These are phyloP conservation scores for Moniliophthora roreri DNA, from an alignment of 1,284 basidiomycete species.

Conservation along the genomic window DNA sequence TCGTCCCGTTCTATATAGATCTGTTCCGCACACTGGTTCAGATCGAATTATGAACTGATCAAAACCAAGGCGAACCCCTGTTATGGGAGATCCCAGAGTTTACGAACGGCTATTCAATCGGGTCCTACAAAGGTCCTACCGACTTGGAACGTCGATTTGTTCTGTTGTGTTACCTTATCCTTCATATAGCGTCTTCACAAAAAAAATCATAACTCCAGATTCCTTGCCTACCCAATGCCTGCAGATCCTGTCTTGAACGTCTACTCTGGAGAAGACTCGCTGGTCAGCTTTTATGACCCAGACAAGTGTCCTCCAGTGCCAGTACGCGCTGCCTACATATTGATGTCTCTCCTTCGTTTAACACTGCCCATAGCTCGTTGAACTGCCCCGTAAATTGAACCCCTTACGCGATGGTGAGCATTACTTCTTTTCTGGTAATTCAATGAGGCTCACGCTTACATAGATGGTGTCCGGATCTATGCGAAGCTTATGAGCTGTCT, in stretches of 20 bases:
- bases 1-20: too few relatives aligned
- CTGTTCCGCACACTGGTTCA: too few relatives aligned
- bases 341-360: slow-evolving; percentile 11
- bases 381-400: slow-evolving; percentile 18
- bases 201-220: not conserved
- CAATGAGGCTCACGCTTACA: not conserved
- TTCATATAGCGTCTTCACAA: not conserved
- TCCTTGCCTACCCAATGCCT: slow-evolving; percentile 11
- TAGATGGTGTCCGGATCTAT: slow-evolving; percentile 24
- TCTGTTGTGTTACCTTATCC: not conserved
- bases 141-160: not conserved
- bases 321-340: slow-evolving; percentile 7
- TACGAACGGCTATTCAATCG: too few relatives aligned
- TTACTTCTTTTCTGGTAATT: not conserved
- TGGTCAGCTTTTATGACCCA: slow-evolving; percentile 22
- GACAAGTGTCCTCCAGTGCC: slow-evolving; percentile 23
- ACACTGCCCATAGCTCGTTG: slow-evolving; percentile 10
- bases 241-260: slow-evolving; percentile 22
- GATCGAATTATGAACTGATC: not conserved
- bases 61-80: not conserved
- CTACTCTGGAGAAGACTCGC: slow-evolving; percentile 22
- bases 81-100: too few relatives aligned
- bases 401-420: slow-evolving; percentile 19
- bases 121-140: too few relatives aligned
- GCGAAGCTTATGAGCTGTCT: slow-evolving; percentile 24